Evolutionary conservation across 768 basidiomycete genomes (phyloP), one percentile per base, ranked within the genome.

Genomic region (Galerina marginata): DNA sequence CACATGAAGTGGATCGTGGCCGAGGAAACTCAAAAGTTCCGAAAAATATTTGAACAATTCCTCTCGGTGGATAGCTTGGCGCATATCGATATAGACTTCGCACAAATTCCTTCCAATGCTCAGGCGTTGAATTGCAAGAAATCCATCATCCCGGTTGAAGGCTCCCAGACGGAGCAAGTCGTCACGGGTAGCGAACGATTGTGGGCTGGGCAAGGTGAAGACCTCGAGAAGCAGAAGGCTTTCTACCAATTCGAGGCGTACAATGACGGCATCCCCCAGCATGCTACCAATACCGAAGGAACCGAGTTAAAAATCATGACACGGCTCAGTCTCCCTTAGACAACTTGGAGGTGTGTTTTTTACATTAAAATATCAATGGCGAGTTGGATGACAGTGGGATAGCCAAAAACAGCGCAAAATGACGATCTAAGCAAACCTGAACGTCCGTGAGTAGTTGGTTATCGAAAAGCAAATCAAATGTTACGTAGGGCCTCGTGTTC

Each of bases 1-100:
- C 83, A 84, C 63, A 61, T 74, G 26, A 68, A 70, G 39, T 84
- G 81, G 79, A 77, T 82, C 15, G 62, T 60, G 5, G 79, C 78
- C 56, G 71, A 75, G 3, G 64, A 66, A 53, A 82, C 82, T 53
- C 75, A 80, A 61, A 72, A 67, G 37, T 63, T 83, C 23, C 61
- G 81, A 42, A 54, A 56, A 49, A 54, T 69, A 16, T 69, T 79
- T 16, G 65, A 62, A 48, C 65, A 71, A 5, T 65, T 75, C 20
- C 20, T 80, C 20, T 66, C 72, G 10, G 68, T 81, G 11, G 68
- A 64, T 38, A 69, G 68, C 45, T 73, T 83, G 53, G 72, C 73
- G 15, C 82, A 82, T 57, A 50, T 81, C 6, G 74, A 67, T 44
- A 65, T 82, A 37, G 72, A 80, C 56, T 81, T 81, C 60, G 63